Evolutionary conservation across 192 early-diverging fungal species (phyloP).

Genomic region (Entophlyctis luteolus): DNA sequence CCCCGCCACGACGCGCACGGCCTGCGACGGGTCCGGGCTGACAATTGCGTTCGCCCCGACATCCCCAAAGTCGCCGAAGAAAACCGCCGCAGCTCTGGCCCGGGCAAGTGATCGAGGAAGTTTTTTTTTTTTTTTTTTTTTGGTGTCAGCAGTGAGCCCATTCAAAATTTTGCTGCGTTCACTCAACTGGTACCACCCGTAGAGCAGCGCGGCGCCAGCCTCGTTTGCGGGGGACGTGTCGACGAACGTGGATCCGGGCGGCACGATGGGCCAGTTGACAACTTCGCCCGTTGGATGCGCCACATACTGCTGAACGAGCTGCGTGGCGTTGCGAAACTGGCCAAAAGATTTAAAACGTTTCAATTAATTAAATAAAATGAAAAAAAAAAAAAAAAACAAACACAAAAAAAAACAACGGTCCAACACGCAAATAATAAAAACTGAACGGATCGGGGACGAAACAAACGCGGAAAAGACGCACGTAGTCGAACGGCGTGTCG

Average conservation of each 20-base stretch:
- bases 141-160: background rate
- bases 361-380: background rate
- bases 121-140: background rate
- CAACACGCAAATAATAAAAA: too few species aligned
- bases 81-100: background rate
- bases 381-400: background rate
- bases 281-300: background rate
- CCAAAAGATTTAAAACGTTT: background rate
- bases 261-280: slow-evolving; percentile 16
- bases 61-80: slow-evolving; percentile 4
- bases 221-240: background rate
- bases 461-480: background rate
- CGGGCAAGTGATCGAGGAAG: background rate
- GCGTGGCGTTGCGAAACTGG: background rate
- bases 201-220: background rate
- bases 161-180: background rate
- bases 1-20: background rate
- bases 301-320: background rate
- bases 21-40: background rate
- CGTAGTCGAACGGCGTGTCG: background rate
- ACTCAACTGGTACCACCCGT: slow-evolving; percentile 7
- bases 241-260: background rate
- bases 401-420: too few species aligned
- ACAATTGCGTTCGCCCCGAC: background rate
- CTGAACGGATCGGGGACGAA: background rate